These are phyloP conservation scores for Fraxinus ornus DNA, from an alignment of 305 asterid genomes.

Conservation along the genomic window DNA sequence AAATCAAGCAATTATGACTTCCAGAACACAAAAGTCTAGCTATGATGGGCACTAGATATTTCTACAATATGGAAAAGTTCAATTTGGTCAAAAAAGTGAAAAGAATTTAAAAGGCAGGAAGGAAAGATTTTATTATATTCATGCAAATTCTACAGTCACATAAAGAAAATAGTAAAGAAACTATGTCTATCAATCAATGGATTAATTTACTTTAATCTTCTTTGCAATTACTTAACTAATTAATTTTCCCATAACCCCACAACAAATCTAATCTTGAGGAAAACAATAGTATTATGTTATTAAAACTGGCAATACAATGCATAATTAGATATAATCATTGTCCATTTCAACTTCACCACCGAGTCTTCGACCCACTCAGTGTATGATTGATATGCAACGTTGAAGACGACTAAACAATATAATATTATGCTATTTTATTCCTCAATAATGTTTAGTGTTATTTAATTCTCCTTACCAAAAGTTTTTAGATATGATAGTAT, in stretches of 20 bases:
- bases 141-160: not conserved
- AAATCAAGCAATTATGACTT: constrained; percentile 26
- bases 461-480: not conserved
- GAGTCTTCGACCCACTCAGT: not conserved
- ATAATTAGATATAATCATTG: not conserved
- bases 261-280: constrained; percentile 27
- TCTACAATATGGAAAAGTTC: not conserved
- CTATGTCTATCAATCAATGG: not conserved
- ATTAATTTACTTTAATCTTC: constrained; percentile 11
- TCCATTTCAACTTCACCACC: not conserved
- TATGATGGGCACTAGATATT: not conserved
- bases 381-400: not conserved
- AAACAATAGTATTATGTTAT: constrained; percentile 5
- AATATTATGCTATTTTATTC: too few species aligned
- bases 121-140: not conserved
- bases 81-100: not conserved
- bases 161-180: not conserved
- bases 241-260: constrained; percentile 18
- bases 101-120: not conserved
- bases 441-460: not conserved
- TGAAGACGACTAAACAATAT: not conserved
- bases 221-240: not conserved
- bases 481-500: not conserved
- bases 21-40: not conserved
- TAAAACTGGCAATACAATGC: not conserved